Evolutionary conservation across 495 filamentous ascomycete species (phyloP).

Genomic region (Penicillium lividum): DNA sequence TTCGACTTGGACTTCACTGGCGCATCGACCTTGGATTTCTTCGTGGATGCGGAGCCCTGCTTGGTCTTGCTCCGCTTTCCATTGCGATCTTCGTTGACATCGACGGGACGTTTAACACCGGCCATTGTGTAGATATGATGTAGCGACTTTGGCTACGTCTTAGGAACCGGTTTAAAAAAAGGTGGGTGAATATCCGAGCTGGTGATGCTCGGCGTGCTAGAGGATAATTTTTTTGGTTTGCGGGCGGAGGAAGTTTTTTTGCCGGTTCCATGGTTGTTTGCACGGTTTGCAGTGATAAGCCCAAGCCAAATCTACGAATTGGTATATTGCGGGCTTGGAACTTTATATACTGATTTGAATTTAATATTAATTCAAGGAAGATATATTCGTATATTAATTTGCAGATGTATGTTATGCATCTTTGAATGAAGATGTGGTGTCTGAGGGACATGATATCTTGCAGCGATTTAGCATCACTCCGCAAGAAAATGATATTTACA

Average conservation of each 20-base stretch:
- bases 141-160: constrained; percentile 14
- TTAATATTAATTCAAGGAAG: neutral
- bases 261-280: constrained; percentile 26
- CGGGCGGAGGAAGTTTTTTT: constrained; percentile 41
- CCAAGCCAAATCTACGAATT: neutral
- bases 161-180: constrained; percentile 11
- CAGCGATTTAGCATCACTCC: neutral
- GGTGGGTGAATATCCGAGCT: constrained; percentile 20
- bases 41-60: constrained; percentile 33
- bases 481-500: constrained; percentile 3
- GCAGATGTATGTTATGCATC: constrained; percentile 4
- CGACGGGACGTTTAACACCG: constrained; percentile 47
- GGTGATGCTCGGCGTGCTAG: constrained; percentile 26
- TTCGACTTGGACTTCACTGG: constrained; percentile 32
- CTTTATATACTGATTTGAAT: neutral
- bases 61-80: constrained; percentile 51
- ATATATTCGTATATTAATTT: neutral
- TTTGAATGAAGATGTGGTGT: constrained; percentile 4
- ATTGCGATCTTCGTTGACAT: constrained; percentile 46
- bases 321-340: no score
- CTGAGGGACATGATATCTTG: neutral
- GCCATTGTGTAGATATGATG: constrained; percentile 34
- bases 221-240: constrained; percentile 35
- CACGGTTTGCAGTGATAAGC: constrained; percentile 41
- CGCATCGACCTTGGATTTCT: constrained; percentile 35